phyloP scores from a whole-genome alignment of 805 yeast species.

The Wickerhamomyces mucosus region DNA sequence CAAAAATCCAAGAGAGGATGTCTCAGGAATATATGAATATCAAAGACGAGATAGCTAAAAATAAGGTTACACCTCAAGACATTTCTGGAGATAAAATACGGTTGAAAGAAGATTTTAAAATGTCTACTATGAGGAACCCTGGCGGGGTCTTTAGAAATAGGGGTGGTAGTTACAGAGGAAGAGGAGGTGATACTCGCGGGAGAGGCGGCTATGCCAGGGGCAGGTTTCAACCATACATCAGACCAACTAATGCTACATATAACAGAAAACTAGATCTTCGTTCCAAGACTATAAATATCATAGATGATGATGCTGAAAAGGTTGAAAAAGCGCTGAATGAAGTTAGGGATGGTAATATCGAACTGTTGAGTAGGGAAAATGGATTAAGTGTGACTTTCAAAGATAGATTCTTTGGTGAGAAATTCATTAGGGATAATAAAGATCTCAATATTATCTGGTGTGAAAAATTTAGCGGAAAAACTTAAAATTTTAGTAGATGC shows the following conservation, averaged over 20 bases:
- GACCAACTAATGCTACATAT: conserved; percentile 3
- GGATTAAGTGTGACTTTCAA: conserved; percentile 13
- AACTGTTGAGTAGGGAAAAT: too few species aligned
- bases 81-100: conserved; percentile 15
- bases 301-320: conserved; percentile 8
- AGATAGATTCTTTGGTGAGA: conserved; percentile 16
- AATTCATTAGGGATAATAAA: conserved; percentile 13
- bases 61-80: conserved; percentile 14
- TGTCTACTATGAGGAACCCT: conserved; percentile 5
- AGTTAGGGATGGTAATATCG: conserved; percentile 3
- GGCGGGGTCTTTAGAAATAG: conserved; percentile 6
- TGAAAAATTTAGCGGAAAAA: too few species aligned
- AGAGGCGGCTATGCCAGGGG: conserved; percentile 2
- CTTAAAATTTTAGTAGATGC: too few species aligned
- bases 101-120: conserved; percentile 5
- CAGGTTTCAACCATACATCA: conserved; percentile 13
- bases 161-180: conserved; percentile 10
- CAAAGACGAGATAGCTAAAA: conserved; percentile 10
- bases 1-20: neutral
- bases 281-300: conserved; percentile 14
- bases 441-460: too few species aligned
- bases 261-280: conserved; percentile 15
- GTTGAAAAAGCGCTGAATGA: conserved; percentile 8
- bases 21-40: conserved; percentile 6
- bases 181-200: conserved; percentile 6